Evolutionary conservation across 1,284 basidiomycete genomes (phyloP), one percentile per base, ranked within the genome.

Genomic region (Ganoderma lucidum): DNA sequence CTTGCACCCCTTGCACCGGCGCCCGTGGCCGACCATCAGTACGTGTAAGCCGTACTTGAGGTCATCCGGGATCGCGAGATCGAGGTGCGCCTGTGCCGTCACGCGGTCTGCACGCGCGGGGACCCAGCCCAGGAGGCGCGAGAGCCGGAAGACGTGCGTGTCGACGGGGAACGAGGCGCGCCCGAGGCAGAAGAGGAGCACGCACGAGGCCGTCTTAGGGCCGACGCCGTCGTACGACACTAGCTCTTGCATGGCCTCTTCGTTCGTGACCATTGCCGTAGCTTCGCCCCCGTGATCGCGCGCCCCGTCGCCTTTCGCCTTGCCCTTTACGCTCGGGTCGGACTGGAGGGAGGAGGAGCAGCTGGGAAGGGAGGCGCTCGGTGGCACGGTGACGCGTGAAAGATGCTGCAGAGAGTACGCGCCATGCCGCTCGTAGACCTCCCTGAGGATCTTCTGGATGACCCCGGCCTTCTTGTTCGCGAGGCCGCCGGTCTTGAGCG

Each of bases 121-220:
- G 2, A 93, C 86, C 93, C 92, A 94, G 0, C 88, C 89, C 30
- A 94, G 81, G 15, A 90, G 74, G 70, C 85, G 89, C 70, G 88
- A 87, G 68, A 94, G 80, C 23, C 93, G 83, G 76, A 87, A 91
- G 42, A 93, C 89, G 74, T 92, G 90, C 37, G 93, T 94, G 76
- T 95, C 93, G 63, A 94, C 93, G 0, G 93, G 92, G 76, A 95
- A 94, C 1, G 88, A 89, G 67, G 91, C 85, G 17, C 92, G 81
- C 0, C 88, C 89, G 28, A 95, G 83, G 76, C 91, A 93, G 78
- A 95, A 94, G n/a, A 94, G 83, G 17, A 93, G 78, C 0, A 94
- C 93, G 75, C 93, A 95, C 6, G 89, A 88, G 0, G 92, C 92
- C 0, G 93, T 94, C 81, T 95, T 95, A 1, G 91, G 90, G 0